Evolutionary conservation across 306 rosid species (phyloP).

Genomic region (Cucurbita pepo): DNA sequence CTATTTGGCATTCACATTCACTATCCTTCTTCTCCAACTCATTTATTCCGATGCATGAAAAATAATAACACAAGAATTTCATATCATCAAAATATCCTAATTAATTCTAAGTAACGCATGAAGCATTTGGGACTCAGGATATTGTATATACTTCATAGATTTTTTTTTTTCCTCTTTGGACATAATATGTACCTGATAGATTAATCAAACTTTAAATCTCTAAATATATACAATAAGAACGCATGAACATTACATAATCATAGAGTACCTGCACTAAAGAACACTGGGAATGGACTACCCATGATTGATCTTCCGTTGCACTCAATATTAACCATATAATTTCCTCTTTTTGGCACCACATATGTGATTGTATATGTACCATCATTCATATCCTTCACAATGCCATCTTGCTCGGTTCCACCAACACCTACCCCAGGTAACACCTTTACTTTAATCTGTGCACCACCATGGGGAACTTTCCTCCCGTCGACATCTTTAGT

Average conservation of each 20-base stretch:
- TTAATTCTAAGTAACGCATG: not conserved
- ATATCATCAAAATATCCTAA: not conserved
- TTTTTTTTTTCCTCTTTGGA: too few species aligned
- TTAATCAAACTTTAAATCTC: not conserved
- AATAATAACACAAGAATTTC: not conserved
- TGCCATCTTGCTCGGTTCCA: conserved; percentile 86
- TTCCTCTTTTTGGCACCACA: conserved; percentile 93
- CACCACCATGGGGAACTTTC: conserved; percentile 62
- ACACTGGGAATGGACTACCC: conserved; percentile 98
- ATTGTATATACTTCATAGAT: not conserved
- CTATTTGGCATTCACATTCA: not conserved
- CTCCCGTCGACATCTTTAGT: conserved; percentile 84
- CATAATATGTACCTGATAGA: not conserved
- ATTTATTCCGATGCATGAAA: not conserved
- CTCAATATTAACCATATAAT: conserved; percentile 83
- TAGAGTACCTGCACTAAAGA: conserved; percentile 87
- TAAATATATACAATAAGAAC: not conserved
- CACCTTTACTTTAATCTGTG: conserved; percentile 57
- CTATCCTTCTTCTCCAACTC: not conserved
- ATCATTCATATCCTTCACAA: conserved; percentile 90
- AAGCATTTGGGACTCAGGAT: not conserved
- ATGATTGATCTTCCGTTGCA: conserved; percentile 82
- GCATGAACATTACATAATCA: not conserved
- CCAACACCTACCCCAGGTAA: conserved; percentile 88
- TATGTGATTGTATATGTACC: conserved; percentile 81